phyloP scores from a whole-genome alignment of 331 rosid genomes.

The Dryas integrifolia region DNA sequence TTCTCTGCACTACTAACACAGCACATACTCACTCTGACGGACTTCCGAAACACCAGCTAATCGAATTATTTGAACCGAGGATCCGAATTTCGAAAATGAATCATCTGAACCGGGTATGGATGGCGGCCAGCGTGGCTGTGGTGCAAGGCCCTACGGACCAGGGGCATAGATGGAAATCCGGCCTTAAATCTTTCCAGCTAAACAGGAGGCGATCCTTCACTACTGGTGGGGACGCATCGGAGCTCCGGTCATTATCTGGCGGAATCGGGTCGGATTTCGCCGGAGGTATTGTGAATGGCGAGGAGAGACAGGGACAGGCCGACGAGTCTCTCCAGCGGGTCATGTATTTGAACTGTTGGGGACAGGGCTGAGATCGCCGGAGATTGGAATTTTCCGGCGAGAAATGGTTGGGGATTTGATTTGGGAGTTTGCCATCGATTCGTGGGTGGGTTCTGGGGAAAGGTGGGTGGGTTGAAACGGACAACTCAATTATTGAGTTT shows the following conservation, averaged over 20 bases:
- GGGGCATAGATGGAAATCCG: slow-evolving; percentile 51
- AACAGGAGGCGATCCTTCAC: slow-evolving; percentile 40
- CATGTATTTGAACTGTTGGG: slow-evolving; percentile 96
- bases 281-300: slow-evolving; percentile 32
- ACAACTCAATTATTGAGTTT: slow-evolving; percentile 4
- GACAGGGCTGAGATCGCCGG: slow-evolving; percentile 52
- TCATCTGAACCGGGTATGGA: slow-evolving; percentile 54
- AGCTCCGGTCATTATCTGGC: slow-evolving; percentile 35
- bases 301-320: slow-evolving; percentile 38
- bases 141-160: slow-evolving; percentile 67
- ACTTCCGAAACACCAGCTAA: not conserved
- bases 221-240: slow-evolving; percentile 33
- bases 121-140: slow-evolving; percentile 76
- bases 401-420: not conserved
- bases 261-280: slow-evolving; percentile 38
- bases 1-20: accelerated
- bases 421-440: not conserved
- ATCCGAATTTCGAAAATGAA: slow-evolving; percentile 33
- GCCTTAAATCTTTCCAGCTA: slow-evolving; percentile 52
- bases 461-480: slow-evolving; percentile 3
- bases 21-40: no score
- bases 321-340: slow-evolving; percentile 80
- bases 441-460: not conserved
- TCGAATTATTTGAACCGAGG: no score
- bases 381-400: slow-evolving; percentile 1